phyloP scores from a whole-genome alignment of 148 eudicot species.

The Tetragonia tetragonoides region DNA sequence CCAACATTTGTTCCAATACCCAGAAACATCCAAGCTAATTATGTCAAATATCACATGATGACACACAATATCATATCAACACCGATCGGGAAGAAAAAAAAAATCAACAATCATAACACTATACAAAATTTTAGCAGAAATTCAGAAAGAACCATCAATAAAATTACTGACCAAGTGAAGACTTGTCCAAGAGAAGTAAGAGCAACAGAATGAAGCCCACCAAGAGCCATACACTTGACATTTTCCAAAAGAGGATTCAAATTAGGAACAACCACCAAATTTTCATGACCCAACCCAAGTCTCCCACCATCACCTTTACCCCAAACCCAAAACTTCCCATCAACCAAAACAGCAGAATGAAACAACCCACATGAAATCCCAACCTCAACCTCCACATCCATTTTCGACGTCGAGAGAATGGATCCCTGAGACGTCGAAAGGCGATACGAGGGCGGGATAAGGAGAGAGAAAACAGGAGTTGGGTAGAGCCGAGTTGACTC shows the following conservation, averaged over 20 bases:
- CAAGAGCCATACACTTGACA: conserved; percentile 59
- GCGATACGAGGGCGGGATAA: conserved; percentile 45
- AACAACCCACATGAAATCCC: conserved; percentile 84
- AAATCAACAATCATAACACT: background rate
- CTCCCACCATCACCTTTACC: conserved; percentile 98
- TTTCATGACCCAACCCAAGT: conserved; percentile 73
- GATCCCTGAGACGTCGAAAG: conserved; percentile 50
- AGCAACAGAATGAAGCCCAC: conserved; percentile 90
- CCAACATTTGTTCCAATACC: background rate
- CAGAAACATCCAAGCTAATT: background rate
- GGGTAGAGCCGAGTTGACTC: conserved; percentile 68
- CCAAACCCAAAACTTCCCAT: conserved; percentile 82
- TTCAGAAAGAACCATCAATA: background rate
- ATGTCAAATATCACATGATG: background rate
- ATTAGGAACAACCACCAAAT: conserved; percentile 47
- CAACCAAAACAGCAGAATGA: conserved; percentile 64
- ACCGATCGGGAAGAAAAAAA: background rate
- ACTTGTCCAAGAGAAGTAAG: conserved; percentile 60
- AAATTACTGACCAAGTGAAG: conserved; percentile 69
- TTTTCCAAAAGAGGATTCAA: conserved; percentile 44
- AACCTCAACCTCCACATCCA: conserved; percentile 27
- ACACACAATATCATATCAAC: background rate
- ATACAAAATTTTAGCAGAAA: background rate
- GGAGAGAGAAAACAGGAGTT: conserved; percentile 45
- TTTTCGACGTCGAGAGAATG: conserved; percentile 9